These are phyloP conservation scores for Fusarium sp. DNA, from an alignment of 2,329 filamentous ascomycete genomes.

Conservation along the genomic window DNA sequence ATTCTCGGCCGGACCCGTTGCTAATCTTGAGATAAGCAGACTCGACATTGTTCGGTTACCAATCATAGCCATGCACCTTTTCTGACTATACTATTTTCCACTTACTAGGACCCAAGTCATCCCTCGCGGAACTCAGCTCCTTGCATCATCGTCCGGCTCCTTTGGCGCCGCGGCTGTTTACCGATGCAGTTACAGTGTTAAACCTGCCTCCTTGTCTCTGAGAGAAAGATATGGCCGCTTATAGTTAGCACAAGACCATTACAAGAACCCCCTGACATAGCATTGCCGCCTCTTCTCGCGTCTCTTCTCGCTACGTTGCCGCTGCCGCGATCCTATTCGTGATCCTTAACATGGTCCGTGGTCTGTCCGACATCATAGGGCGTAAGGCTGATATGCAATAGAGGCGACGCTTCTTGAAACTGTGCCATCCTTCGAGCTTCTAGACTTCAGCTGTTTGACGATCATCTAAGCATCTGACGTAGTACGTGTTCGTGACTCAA, in stretches of 20 bases:
- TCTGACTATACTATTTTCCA: conserved; percentile 12
- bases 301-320: conserved; percentile 29
- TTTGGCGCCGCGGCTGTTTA: conserved; percentile 36
- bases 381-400: conserved; percentile 43
- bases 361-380: conserved; percentile 29
- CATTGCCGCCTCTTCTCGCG: conserved; percentile 27
- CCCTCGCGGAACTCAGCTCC: conserved; percentile 14
- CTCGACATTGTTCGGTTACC: conserved; percentile 14
- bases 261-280: conserved; percentile 3
- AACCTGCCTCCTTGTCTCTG: conserved; percentile 3
- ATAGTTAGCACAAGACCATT: conserved; percentile 34
- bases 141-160: conserved; percentile 5
- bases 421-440: conserved; percentile 31
- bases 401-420: conserved; percentile 25
- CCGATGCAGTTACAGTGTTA: conserved; percentile 11
- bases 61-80: conserved; percentile 25
- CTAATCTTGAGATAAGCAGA: conserved; percentile 28
- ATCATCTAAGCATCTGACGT: conserved; percentile 40
- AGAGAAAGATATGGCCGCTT: conserved; percentile 43
- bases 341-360: conserved; percentile 32
- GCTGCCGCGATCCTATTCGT: conserved; percentile 32
- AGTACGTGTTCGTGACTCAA: conserved; percentile 18
- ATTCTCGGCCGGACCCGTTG: conserved; percentile 34
- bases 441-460: conserved; percentile 17
- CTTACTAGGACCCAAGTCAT: conserved; percentile 8